Conservation (phyloP, 257 asterid species). For the Jasminum sambac region DNA sequence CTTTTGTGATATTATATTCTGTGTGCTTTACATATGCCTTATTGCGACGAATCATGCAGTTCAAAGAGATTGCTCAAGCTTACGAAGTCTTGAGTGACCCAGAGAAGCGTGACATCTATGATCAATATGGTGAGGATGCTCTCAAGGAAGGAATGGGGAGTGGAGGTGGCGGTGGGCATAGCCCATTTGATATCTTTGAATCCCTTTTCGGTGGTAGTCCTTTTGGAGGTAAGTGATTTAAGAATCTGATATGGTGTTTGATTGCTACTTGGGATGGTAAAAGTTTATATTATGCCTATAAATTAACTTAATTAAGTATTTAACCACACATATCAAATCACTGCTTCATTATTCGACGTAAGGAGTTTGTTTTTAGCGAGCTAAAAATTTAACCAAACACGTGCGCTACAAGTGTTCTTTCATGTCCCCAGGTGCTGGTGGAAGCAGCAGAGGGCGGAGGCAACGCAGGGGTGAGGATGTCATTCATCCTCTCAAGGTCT, state of each 20-base stretch:
- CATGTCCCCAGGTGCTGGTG: constrained; percentile 50
- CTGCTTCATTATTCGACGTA: no score
- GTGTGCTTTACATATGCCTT: no score
- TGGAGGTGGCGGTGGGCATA: constrained; percentile 69
- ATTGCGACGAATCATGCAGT: constrained; percentile 44
- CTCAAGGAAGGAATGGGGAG: constrained; percentile 93
- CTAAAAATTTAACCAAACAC: no score
- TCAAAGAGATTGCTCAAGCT: constrained; percentile 88
- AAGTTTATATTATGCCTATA: not conserved
- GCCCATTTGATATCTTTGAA: constrained; percentile 77
- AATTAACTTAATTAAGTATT: no score
- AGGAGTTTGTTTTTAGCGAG: no score
- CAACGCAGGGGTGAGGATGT: constrained; percentile 97
- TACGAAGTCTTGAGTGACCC: constrained; percentile 79
- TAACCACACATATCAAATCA: no score
- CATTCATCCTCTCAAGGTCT: constrained; percentile 85
- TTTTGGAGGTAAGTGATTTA: constrained; percentile 60
- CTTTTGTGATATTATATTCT: not conserved
- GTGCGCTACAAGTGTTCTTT: no score
- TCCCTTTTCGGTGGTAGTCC: constrained; percentile 81
- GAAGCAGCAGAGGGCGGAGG: constrained; percentile 88
- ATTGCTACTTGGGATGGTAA: not conserved
- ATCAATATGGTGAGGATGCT: constrained; percentile 92
- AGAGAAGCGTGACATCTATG: constrained; percentile 86
- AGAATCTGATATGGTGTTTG: not conserved